Evolutionary conservation across 2,329 filamentous ascomycete species (phyloP).

Genomic region (Orbilia blumenaviensis): DNA sequence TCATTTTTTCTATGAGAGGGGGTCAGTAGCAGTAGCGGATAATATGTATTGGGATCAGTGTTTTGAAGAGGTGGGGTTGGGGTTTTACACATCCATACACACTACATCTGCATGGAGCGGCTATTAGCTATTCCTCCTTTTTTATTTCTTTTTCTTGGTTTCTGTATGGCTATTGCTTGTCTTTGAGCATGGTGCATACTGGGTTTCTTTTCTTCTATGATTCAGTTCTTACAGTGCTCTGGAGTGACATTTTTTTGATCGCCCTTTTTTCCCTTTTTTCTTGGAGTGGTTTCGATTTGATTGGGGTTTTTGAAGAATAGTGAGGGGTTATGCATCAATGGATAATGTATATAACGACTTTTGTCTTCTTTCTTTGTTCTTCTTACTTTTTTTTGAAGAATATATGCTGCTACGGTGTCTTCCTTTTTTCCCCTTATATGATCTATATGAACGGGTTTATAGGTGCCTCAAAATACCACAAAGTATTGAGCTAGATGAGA

Average conservation of each 20-base stretch:
- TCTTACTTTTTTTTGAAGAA: too few relatives aligned
- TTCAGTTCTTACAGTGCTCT: conserved; percentile 6
- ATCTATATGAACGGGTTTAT: too few relatives aligned
- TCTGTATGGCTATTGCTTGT: not conserved
- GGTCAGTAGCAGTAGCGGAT: not conserved
- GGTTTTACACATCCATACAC: not conserved
- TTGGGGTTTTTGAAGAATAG: too few relatives aligned
- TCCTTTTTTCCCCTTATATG: too few relatives aligned
- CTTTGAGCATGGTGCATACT: not conserved
- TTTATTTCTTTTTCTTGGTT: not conserved
- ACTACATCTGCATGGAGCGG: not conserved
- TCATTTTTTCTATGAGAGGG: too few relatives aligned
- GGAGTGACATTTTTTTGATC: not conserved
- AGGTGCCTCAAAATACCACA: too few relatives aligned
- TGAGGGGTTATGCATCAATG: conserved; percentile 16
- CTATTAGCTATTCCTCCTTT: not conserved
- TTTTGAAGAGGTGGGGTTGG: not conserved
- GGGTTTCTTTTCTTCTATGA: not conserved
- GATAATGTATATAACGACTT: conserved; percentile 48
- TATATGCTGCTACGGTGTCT: too few relatives aligned
- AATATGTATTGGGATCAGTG: too few relatives aligned
- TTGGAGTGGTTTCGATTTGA: not conserved
- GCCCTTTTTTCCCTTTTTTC: not conserved
- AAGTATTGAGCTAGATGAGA: too few relatives aligned
- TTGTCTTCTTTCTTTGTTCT: too few relatives aligned